Evolutionary conservation across 768 basidiomycete species (phyloP).

Genomic region (Kwoniella sp.): DNA sequence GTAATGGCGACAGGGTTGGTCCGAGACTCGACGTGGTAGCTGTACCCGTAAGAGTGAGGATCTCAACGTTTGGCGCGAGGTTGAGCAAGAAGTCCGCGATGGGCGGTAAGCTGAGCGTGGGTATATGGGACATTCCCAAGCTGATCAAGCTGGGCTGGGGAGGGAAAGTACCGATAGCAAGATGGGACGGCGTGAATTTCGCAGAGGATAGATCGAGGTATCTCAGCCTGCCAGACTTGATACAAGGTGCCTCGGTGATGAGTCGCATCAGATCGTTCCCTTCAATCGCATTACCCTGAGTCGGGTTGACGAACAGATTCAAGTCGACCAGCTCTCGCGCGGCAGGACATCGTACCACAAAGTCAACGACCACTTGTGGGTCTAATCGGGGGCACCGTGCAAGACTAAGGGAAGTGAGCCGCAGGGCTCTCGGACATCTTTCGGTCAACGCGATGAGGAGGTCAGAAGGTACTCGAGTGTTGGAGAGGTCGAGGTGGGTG

Average conservation of each 20-base stretch:
- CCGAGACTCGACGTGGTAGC: constrained; percentile 61
- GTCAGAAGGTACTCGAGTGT: constrained; percentile 51
- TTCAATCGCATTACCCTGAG: constrained; percentile 75
- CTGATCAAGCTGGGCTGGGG: constrained; percentile 77
- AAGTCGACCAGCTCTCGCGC: constrained; percentile 66
- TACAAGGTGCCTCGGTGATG: constrained; percentile 73
- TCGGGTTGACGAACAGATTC: constrained; percentile 65
- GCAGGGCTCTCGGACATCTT: constrained; percentile 59
- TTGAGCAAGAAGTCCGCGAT: constrained; percentile 69
- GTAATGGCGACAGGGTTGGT: constrained; percentile 61
- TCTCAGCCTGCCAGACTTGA: constrained; percentile 70
- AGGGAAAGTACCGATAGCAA: constrained; percentile 60
- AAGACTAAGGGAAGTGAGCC: constrained; percentile 75
- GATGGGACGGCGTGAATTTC: constrained; percentile 66
- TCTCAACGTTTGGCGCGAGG: constrained; percentile 76
- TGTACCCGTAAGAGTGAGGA: constrained; percentile 81
- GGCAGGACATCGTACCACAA: constrained; percentile 71
- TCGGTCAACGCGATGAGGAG: constrained; percentile 60
- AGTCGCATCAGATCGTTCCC: constrained; percentile 70
- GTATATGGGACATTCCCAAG: constrained; percentile 85
- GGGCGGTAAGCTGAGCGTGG: constrained; percentile 66
- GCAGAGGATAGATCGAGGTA: constrained; percentile 90
- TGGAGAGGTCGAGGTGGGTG: constrained; percentile 56
- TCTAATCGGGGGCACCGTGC: constrained; percentile 83
- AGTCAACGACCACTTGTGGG: constrained; percentile 71